Conservation (phyloP, 371 early-diverging fungal species). For the Hamiltosporidium tvaerminnensis region DNA sequence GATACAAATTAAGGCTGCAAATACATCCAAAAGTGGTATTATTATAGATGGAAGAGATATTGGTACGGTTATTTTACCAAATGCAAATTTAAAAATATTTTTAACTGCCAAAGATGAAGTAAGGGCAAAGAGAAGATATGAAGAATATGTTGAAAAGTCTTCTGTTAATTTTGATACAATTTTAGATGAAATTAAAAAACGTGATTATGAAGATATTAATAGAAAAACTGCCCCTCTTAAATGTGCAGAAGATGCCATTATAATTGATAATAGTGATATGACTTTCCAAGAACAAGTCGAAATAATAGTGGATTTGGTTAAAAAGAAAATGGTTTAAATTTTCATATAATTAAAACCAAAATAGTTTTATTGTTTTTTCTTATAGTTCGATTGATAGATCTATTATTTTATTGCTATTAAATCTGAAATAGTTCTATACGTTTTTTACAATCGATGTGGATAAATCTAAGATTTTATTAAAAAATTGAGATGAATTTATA, state of each 20-base stretch:
- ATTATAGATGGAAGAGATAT: conserved; percentile 85
- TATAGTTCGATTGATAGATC: too few species aligned
- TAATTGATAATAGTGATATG: conserved; percentile 62
- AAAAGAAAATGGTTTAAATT: too few species aligned
- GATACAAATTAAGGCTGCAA: conserved; percentile 56
- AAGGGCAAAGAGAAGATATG: conserved; percentile 62
- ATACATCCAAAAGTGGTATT: conserved; percentile 55
- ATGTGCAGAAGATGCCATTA: conserved; percentile 63
- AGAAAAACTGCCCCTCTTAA: conserved; percentile 63
- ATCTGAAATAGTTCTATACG: too few species aligned
- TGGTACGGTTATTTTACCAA: conserved; percentile 67
- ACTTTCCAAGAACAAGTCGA: conserved; percentile 63
- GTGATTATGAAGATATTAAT: conserved; percentile 64
- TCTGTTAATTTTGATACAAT: conserved; percentile 23
- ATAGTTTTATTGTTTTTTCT: too few species aligned
- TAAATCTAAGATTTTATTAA: too few species aligned
- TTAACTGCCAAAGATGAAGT: conserved; percentile 60
- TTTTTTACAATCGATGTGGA: too few species aligned
- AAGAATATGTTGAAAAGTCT: conserved; percentile 53
- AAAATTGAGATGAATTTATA: too few species aligned
- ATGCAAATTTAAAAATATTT: conserved; percentile 72
- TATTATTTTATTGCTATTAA: too few species aligned
- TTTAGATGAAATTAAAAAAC: conserved; percentile 38
- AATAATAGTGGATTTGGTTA: conserved; percentile 55
- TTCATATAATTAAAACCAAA: too few species aligned